Percentiles rank a stretch among this genome's conserved stretches.
phyloP scores from a whole-genome alignment of 768 basidiomycete genomes.

The Mycena rosella region DNA sequence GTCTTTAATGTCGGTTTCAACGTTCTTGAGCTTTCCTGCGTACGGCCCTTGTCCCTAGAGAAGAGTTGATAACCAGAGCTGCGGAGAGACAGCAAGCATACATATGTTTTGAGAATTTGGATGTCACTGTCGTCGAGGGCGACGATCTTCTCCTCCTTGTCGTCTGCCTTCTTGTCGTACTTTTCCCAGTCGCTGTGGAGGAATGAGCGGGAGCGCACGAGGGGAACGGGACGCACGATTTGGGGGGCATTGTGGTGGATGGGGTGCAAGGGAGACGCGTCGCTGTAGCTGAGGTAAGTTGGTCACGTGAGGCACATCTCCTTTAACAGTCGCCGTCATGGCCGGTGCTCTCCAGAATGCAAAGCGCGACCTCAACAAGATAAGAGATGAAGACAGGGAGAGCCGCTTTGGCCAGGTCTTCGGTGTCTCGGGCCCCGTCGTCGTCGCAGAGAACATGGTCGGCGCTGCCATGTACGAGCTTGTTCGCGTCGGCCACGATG shows the following conservation, averaged over 20 bases:
- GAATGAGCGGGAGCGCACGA: constrained; percentile 23
- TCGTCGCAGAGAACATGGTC: constrained; percentile 95
- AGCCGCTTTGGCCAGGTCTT: constrained; percentile 89
- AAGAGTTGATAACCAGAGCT: constrained; percentile 14
- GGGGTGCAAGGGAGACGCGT: constrained; percentile 37
- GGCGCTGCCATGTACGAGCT: constrained; percentile 98
- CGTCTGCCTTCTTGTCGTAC: constrained; percentile 89
- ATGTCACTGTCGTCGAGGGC: constrained; percentile 98
- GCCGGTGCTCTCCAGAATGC: constrained; percentile 95
- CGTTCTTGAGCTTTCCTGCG: constrained; percentile 87
- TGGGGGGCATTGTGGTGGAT: constrained; percentile 82
- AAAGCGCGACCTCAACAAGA: constrained; percentile 87
- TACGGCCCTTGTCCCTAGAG: constrained; percentile 97
- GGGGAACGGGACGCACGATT: constrained; percentile 76
- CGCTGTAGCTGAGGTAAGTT: too few relatives aligned
- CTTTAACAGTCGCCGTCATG: constrained; percentile 60
- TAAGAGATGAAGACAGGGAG: constrained; percentile 92
- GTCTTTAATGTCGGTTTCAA: constrained; percentile 93
- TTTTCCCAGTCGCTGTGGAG: constrained; percentile 95
- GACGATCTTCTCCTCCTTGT: constrained; percentile 94
- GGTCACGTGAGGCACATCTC: constrained; percentile 23
- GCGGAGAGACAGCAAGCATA: constrained; percentile 51
- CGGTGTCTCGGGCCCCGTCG: constrained; percentile 98
- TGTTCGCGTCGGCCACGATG: constrained; percentile 98
- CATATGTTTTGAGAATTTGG: constrained; percentile 98